These are phyloP conservation scores for Tarenaya hassleriana DNA, from an alignment of 345 rosid species.

Conservation along the genomic window DNA sequence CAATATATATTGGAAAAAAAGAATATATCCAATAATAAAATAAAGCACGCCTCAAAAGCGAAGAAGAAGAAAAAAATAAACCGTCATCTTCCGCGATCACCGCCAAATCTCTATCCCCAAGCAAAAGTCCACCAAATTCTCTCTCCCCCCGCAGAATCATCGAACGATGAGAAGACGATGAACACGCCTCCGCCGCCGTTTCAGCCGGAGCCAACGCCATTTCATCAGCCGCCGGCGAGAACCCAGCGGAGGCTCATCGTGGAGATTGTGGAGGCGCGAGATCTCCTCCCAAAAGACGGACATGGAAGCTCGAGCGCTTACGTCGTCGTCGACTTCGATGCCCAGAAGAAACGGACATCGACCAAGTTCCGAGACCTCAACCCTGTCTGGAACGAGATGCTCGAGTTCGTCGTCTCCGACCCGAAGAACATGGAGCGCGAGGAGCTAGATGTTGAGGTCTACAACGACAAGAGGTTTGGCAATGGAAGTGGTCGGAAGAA, in stretches of 20 bases:
- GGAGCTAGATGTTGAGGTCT: slow-evolving; percentile 78
- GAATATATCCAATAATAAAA: slow-evolving; percentile 2
- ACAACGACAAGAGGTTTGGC: slow-evolving; percentile 66
- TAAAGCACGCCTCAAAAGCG: slow-evolving; percentile 14
- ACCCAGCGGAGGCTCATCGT: slow-evolving; percentile 54
- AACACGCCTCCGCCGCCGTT: slow-evolving; percentile 39
- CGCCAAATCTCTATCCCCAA: slow-evolving; percentile 24
- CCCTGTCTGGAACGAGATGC: slow-evolving; percentile 82
- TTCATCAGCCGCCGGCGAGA: slow-evolving; percentile 27
- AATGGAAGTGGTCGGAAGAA: slow-evolving; percentile 78
- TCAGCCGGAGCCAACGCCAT: slow-evolving; percentile 29
- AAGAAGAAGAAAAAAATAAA: not conserved
- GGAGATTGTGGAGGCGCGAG: slow-evolving; percentile 71
- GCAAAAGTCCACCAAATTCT: slow-evolving; percentile 9
- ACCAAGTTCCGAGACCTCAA: slow-evolving; percentile 75
- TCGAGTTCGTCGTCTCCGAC: slow-evolving; percentile 76
- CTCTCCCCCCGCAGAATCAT: slow-evolving; percentile 11
- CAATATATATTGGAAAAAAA: not conserved
- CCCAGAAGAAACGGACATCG: slow-evolving; percentile 61
- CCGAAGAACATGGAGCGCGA: slow-evolving; percentile 65
- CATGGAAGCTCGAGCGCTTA: slow-evolving; percentile 94
- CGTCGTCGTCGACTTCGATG: slow-evolving; percentile 75
- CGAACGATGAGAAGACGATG: slow-evolving; percentile 22
- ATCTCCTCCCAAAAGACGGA: slow-evolving; percentile 87
- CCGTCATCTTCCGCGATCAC: slow-evolving; percentile 24